Evolutionary conservation across 2,329 filamentous ascomycete genomes (phyloP).

Genomic region (Trichoderma sp.): DNA sequence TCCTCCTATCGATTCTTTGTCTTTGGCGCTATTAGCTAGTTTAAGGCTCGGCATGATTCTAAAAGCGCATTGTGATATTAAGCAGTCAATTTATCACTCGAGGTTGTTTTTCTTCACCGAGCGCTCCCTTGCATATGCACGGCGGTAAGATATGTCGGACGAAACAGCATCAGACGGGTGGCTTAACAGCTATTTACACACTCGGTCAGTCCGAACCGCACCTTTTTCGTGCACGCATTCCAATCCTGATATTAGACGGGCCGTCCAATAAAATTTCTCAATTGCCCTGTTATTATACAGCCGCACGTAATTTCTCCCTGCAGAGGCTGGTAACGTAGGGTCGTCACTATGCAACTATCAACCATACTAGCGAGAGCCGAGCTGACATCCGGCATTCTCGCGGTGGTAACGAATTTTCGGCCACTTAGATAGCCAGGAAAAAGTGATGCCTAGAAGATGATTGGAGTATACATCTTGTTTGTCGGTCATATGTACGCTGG

Average conservation of each 20-base stretch:
- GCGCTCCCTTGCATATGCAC: neutral
- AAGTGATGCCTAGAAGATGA: neutral
- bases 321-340: neutral
- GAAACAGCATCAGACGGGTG: neutral
- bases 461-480: neutral
- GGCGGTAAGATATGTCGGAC: neutral
- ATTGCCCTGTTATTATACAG: neutral
- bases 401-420: neutral
- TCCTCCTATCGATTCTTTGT: neutral
- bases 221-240: neutral
- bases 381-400: neutral
- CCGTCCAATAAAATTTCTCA: neutral
- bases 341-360: neutral
- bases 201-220: neutral
- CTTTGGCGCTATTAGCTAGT: neutral
- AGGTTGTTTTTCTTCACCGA: neutral
- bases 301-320: neutral
- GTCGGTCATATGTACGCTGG: neutral
- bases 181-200: neutral
- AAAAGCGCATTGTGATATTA: neutral
- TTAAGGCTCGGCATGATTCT: neutral
- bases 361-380: neutral
- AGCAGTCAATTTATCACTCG: neutral
- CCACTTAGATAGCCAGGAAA: neutral
- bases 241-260: neutral